phyloP scores from a whole-genome alignment of 495 filamentous ascomycete genomes.

The Cercophora scortea region DNA sequence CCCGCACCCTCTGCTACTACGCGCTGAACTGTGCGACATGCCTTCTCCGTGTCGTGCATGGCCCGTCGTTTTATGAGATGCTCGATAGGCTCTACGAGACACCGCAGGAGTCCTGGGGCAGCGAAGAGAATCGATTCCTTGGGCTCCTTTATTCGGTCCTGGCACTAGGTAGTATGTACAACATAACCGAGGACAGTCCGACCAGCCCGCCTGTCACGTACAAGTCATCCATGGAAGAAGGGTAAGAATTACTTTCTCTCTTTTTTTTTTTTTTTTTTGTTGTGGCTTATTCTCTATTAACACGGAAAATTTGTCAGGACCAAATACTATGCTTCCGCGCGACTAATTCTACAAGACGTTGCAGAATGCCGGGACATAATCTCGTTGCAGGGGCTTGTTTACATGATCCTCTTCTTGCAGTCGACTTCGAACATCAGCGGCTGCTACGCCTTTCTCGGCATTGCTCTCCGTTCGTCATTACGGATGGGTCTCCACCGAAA shows the following conservation, averaged over 20 bases:
- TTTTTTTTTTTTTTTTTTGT: slow-evolving; percentile 1
- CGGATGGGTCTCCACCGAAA: slow-evolving; percentile 84
- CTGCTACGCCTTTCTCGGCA: slow-evolving; percentile 89
- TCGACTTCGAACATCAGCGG: slow-evolving; percentile 84
- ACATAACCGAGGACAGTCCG: slow-evolving; percentile 37
- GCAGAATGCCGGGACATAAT: slow-evolving; percentile 84
- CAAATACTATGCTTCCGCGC: slow-evolving; percentile 76
- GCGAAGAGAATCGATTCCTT: slow-evolving; percentile 72
- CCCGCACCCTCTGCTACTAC: slow-evolving; percentile 62
- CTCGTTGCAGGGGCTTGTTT: slow-evolving; percentile 79
- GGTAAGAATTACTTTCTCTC: slow-evolving; percentile 39
- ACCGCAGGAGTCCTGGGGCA: slow-evolving; percentile 57
- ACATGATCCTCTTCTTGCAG: slow-evolving; percentile 91
- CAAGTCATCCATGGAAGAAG: slow-evolving; percentile 69
- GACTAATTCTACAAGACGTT: slow-evolving; percentile 70
- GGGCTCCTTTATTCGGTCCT: slow-evolving; percentile 78
- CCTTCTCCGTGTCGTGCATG: slow-evolving; percentile 79
- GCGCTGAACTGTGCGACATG: slow-evolving; percentile 78
- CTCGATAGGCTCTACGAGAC: slow-evolving; percentile 74
- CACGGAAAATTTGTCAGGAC: slow-evolving; percentile 42
- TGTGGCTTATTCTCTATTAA: not conserved
- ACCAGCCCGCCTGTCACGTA: slow-evolving; percentile 37
- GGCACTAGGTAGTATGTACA: slow-evolving; percentile 82
- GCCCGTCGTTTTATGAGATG: slow-evolving; percentile 72
- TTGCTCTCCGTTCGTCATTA: slow-evolving; percentile 76